Evolutionary conservation across 768 basidiomycete genomes (phyloP).

Genomic region (Mycena leptocephala): DNA sequence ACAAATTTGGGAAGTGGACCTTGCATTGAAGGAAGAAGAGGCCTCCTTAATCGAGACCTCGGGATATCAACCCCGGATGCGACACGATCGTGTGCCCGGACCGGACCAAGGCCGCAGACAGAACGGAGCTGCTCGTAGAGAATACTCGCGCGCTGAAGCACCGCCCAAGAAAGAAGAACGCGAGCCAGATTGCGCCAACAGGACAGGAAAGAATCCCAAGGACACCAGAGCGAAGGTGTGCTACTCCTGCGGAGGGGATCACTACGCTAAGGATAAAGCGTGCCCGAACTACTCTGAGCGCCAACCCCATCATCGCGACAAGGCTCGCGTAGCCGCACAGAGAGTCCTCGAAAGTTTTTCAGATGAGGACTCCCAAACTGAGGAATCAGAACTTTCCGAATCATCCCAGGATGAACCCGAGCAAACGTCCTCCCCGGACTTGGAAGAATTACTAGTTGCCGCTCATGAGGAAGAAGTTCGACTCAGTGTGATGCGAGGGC

Average conservation of each 20-base stretch:
- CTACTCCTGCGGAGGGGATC: neutral
- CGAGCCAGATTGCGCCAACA: too few species aligned
- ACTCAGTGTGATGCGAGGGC: neutral
- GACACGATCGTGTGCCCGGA: too few species aligned
- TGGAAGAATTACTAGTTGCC: neutral
- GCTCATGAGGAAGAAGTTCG: neutral
- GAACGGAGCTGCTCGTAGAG: neutral
- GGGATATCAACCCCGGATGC: too few species aligned
- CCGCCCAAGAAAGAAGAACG: too few species aligned
- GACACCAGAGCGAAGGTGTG: neutral
- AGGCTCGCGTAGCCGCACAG: neutral
- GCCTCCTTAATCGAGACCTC: too few species aligned
- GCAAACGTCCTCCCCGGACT: neutral
- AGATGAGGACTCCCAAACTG: neutral
- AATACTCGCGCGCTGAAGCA: too few species aligned
- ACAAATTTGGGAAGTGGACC: slow-evolving; percentile 1
- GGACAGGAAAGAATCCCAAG: too few species aligned
- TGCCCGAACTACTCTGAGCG: slow-evolving; percentile 1
- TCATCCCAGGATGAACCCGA: neutral
- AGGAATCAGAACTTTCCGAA: neutral
- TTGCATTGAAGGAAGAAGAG: neutral
- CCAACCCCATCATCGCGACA: neutral
- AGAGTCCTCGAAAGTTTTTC: slow-evolving; percentile 3
- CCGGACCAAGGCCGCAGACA: too few species aligned
- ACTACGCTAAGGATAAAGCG: neutral